phyloP scores from a whole-genome alignment of 257 asterid genomes.

The Solanum clarkiae region DNA sequence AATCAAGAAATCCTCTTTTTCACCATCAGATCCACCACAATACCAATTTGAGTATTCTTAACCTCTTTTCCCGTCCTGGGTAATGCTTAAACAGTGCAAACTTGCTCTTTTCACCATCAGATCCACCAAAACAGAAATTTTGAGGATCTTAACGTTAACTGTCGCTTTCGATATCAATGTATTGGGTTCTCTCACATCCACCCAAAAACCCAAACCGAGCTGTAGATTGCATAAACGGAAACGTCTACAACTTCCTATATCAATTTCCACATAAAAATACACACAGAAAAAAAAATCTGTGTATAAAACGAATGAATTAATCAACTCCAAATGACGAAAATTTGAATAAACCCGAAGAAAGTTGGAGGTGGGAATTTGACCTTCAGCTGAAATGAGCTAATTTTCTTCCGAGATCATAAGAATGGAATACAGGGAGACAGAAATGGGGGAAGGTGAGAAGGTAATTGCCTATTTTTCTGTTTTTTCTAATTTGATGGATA shows the following conservation, averaged over 20 bases:
- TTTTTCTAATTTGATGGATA: background rate
- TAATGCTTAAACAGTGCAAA: constrained; percentile 3
- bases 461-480: background rate
- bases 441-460: background rate
- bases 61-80: background rate
- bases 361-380: background rate
- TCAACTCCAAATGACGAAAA: background rate
- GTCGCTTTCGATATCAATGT: constrained; percentile 4
- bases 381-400: background rate
- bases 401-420: constrained; percentile 25
- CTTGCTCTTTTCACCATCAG: constrained; percentile 5
- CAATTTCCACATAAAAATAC: background rate
- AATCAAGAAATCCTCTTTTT: background rate
- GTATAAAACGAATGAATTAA: background rate
- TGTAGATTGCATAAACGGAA: background rate
- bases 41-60: background rate
- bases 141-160: background rate
- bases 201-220: constrained; percentile 3
- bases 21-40: background rate
- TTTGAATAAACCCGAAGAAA: background rate
- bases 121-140: constrained; percentile 5
- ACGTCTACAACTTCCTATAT: background rate
- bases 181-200: constrained; percentile 5
- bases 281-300: background rate
- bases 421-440: constrained; percentile 7